Base-by-base conservation (phyloP, 169 alveolate genomes). In the Eimeria nieschulzi region DNA sequence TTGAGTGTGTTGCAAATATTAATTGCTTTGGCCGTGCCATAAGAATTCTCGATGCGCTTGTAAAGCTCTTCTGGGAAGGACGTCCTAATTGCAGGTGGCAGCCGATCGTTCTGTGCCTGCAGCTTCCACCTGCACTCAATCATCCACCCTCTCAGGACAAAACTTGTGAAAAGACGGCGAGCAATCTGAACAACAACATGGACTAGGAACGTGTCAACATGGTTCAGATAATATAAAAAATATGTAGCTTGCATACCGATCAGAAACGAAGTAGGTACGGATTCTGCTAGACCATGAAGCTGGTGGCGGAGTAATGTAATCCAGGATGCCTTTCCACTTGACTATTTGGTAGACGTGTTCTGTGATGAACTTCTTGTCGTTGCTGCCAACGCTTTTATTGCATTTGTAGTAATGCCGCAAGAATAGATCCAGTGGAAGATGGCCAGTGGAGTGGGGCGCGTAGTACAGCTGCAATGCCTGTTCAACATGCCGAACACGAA, bases 31-130 rank as follows among this genome's bases (percentile, higher is more conserved):
- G 94, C 96, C 21, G 87, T 94, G 51, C 98, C 98, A 39, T 94
- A 95, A 12, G 96, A 93, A 19, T 94, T 92, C 54, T 94, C 96
- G 19, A 96, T 56, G 54, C 95, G 95, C 33, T 61, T 94, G 87
- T 94, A 96, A 19, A 96, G 93, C 79, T 94, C 96, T 68, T 95
- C 94, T n/a, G 98, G 98, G 80, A 96, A 95, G 33, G 97, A 96
- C 87, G 96, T 95, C 63, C 98, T 90, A 39, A 95, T 83, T 85
- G 95, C 96, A 13, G 97, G 96, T 10, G 97, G 95, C 23, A 96
- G 92, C n/a, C 92, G 91, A 75, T 94, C 94, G 92, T 96, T 96
- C 72, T 94, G 94, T 79, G 96, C 85, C 91, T 95, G 96, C 76
- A 87, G 87, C 64, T 96, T 91, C 98, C 98, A 96, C 33, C 98